Base-by-base conservation (phyloP, 1,284 basidiomycete genomes). In the Boletus semigastroideus region DNA sequence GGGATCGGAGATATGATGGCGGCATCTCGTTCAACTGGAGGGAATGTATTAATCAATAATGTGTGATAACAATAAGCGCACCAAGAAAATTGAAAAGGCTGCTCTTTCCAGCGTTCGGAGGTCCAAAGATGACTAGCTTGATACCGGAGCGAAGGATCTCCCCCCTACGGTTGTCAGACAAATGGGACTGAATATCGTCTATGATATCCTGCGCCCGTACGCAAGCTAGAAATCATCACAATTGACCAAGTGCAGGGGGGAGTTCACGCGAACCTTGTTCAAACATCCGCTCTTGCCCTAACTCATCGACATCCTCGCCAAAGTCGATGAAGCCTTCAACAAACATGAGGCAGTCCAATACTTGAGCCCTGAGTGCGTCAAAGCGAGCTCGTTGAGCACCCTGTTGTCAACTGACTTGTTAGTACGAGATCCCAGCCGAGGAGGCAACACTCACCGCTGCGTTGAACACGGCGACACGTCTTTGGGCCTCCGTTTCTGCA, bases 291-390 rank as follows among this genome's bases (percentile, higher is more conserved):
- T 61, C 65, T 53, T 70, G 67, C 12, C 68, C 65, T 31, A 69
- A 49, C 33, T 70, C 83, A 19, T 91, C 87, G 63, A 94, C 92
- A 22, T 87, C 89, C 69, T 95, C 93, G 7, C 88, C 87, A 67
- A 95, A 96, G 67, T 95, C 93, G 51, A 96, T 94, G 37, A 94
- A 72, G 1, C 92, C 93, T 68, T 96, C 93, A 1, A 91, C 76
- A 56, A 86, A 78, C 12, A 92, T 85, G 43, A 92, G 80, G 49
- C 85, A 86, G 25, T 79, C 72, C 36, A 94, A 79, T 25, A 92
- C 82, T 25, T 82, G 77, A 9, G 66, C 64, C 42, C 92, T 75
- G 40, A 95, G 71, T 3, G 75, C 62, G 42, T 90, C 83, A 57
- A 87, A 90, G 46, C 78, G 75, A 19, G 72, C 68, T 49, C 81